Evolutionary conservation across 768 basidiomycete species (phyloP).

Genomic region (Leccinellum albellum): DNA sequence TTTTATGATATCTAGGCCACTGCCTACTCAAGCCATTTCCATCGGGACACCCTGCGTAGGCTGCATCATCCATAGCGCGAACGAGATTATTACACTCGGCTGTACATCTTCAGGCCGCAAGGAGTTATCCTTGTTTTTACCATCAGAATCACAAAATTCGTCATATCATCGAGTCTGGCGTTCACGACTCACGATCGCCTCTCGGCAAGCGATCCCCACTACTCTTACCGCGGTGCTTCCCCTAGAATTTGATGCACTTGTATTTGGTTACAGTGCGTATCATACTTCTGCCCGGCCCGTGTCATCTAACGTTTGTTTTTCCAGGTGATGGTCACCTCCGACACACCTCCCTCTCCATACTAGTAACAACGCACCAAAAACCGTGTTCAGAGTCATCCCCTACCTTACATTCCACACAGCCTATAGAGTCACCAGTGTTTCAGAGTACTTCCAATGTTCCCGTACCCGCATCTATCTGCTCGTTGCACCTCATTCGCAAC

Average conservation of each 20-base stretch:
- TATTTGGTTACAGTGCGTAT: constrained; percentile 62
- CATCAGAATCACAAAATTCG: constrained; percentile 5
- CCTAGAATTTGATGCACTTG: constrained; percentile 51
- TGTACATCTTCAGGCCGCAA: constrained; percentile 15
- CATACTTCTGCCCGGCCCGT: background rate
- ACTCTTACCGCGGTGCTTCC: constrained; percentile 45
- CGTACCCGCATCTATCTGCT: constrained; percentile 42
- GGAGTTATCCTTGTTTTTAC: constrained; percentile 17
- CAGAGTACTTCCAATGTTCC: constrained; percentile 42
- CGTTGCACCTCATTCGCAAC: constrained; percentile 55
- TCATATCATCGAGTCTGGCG: constrained; percentile 19
- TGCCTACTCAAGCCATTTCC: constrained; percentile 3
- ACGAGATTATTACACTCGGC: constrained; percentile 19
- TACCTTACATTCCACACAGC: constrained; percentile 2
- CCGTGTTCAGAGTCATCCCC: background rate
- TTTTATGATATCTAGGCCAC: constrained; percentile 11
- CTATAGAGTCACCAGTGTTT: constrained; percentile 14
- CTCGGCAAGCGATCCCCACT: constrained; percentile 4
- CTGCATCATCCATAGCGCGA: constrained; percentile 9
- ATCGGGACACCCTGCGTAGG: constrained; percentile 5
- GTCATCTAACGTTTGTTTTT: background rate
- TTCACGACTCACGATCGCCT: constrained; percentile 5
- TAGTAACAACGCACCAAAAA: constrained; percentile 18
- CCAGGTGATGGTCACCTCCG: constrained; percentile 54
- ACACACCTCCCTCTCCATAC: constrained; percentile 40